phyloP scores from a whole-genome alignment of 768 basidiomycete genomes.

The Erythrobasidium yunnanense region DNA sequence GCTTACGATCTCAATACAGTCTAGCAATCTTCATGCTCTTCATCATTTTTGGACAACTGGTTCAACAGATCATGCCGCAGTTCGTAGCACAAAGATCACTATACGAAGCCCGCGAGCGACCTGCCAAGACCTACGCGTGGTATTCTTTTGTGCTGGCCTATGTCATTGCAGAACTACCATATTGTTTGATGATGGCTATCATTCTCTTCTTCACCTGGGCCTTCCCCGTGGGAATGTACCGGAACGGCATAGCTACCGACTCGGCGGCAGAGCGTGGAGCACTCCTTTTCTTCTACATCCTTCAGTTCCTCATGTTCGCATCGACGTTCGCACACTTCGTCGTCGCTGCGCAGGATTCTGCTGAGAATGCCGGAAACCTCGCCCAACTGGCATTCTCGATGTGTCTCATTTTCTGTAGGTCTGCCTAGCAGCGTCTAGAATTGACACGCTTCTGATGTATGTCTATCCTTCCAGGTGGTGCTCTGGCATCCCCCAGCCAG shows the following conservation, averaged over 20 bases:
- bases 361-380: conserved; percentile 45
- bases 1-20: no score
- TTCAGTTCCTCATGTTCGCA: conserved; percentile 44
- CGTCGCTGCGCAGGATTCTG: conserved; percentile 43
- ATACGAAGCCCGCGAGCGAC: conserved; percentile 58
- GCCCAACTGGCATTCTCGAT: conserved; percentile 46
- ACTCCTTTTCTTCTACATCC: conserved; percentile 44
- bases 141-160: conserved; percentile 14
- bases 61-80: conserved; percentile 56
- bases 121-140: conserved; percentile 57
- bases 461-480: no score
- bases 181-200: conserved; percentile 37
- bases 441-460: no score
- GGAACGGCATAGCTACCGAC: conserved; percentile 43
- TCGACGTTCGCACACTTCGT: conserved; percentile 42
- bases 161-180: conserved; percentile 11
- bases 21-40: conserved; percentile 37
- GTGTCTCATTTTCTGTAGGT: conserved; percentile 46
- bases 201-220: conserved; percentile 42
- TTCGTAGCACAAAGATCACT: conserved; percentile 53
- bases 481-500: conserved; percentile 35
- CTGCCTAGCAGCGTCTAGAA: no score
- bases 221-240: conserved; percentile 42
- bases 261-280: conserved; percentile 43
- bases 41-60: conserved; percentile 46